These are phyloP conservation scores for Sporothrix euskadiensis DNA, from an alignment of 2,329 filamentous ascomycete species.

Conservation along the genomic window DNA sequence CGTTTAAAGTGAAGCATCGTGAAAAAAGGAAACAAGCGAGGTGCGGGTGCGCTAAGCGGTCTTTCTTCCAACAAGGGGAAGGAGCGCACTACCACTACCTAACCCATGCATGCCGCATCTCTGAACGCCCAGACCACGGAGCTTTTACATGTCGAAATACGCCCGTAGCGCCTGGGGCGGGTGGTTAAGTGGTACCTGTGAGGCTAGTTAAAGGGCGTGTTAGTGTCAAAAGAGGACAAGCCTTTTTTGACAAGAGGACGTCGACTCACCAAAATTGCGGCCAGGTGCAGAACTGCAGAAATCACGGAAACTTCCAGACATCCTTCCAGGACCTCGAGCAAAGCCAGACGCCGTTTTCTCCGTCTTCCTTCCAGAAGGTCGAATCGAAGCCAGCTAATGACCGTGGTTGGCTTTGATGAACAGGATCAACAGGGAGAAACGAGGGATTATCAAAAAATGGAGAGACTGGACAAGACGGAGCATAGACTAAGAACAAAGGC, in stretches of 20 bases:
- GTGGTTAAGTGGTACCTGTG: neutral
- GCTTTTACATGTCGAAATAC: neutral
- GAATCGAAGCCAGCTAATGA: neutral
- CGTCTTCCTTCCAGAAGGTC: neutral
- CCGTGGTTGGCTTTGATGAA: neutral
- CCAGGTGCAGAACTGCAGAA: neutral
- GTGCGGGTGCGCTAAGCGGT: neutral
- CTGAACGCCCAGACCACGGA: constrained; percentile 10
- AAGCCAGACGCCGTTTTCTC: neutral
- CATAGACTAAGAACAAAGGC: neutral
- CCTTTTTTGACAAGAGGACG: neutral
- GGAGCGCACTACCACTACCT: constrained; percentile 3
- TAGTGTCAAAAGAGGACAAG: neutral
- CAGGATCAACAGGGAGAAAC: neutral
- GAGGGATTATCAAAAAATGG: neutral
- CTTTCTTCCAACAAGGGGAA: neutral
- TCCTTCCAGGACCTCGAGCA: too few relatives aligned
- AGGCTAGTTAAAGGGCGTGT: neutral
- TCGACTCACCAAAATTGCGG: neutral
- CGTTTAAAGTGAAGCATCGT: constrained; percentile 16
- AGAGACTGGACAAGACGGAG: neutral
- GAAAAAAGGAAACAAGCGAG: neutral
- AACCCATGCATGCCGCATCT: constrained; percentile 16
- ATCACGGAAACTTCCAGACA: neutral
- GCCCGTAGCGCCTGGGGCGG: constrained; percentile 10